Evolutionary conservation across 78 protist species (phyloP).

Genomic region (Speleostelium caveatum): DNA sequence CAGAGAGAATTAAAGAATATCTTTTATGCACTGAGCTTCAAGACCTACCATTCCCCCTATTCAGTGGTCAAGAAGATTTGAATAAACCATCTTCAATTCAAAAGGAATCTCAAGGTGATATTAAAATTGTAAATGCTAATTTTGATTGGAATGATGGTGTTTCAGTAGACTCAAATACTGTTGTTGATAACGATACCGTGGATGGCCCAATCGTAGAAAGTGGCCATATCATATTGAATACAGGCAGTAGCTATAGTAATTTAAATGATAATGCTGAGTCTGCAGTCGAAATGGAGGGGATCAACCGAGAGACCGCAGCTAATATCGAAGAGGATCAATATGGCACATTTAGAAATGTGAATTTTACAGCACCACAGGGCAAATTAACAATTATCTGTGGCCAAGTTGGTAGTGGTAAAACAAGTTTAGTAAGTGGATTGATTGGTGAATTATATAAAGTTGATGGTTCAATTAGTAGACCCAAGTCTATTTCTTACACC

Average conservation of each 20-base stretch:
- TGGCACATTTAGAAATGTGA: constrained; percentile 16
- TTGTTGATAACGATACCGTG: not conserved
- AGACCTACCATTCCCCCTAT: not conserved
- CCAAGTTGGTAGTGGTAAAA: constrained; percentile 94
- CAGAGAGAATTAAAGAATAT: constrained; percentile 25
- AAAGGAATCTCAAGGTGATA: not conserved
- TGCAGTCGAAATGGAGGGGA: too few relatives aligned
- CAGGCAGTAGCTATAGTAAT: not conserved
- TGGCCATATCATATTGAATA: not conserved
- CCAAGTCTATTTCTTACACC: constrained; percentile 22
- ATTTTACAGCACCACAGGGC: constrained; percentile 62
- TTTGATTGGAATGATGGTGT: constrained; percentile 17
- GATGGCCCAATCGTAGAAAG: not conserved
- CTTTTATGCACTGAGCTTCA: constrained; percentile 8
- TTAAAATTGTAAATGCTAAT: not conserved
- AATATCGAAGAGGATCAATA: too few relatives aligned
- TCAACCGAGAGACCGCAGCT: not conserved
- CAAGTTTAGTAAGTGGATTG: constrained; percentile 76
- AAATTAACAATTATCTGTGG: constrained; percentile 84
- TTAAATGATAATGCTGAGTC: too few relatives aligned
- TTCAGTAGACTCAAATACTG: not conserved
- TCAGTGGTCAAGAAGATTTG: not conserved
- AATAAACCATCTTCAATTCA: not conserved
- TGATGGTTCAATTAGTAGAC: constrained; percentile 11
- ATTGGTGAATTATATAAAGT: constrained; percentile 63